Evolutionary conservation across 2,329 filamentous ascomycete genomes (phyloP), one percentile per base, ranked within the genome.

Genomic region (Byssochlamys sp.): DNA sequence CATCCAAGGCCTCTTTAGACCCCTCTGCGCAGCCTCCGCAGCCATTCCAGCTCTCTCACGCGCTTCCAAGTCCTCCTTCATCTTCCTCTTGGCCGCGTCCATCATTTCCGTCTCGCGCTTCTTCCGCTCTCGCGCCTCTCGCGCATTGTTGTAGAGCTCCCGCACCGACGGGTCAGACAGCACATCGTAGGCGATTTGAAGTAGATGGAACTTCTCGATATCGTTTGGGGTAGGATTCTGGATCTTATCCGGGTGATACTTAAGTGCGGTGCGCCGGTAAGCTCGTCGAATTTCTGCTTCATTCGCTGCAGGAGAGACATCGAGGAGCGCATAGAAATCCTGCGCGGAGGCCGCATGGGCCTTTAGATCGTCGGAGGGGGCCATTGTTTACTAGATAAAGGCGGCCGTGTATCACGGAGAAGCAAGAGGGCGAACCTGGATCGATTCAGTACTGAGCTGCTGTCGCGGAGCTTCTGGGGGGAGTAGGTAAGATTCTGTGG

Each of bases 241-340:
- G 57, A 91, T 86, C 76, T 96, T 96, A 80, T 97, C 92, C 0
- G 92, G 92, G 72, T 97, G 92, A 77, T 91, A 90, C 68, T 90
- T 90, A n/a, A 96, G 79, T 2, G 90, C 90, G 29, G 87, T 86
- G 66, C 89, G 89, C 59, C 90, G 84, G 79, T 92, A 96, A 51
- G 90, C 90, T 63, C 88, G 85, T 62, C 89, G 86, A 66, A 95
- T 87, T 61, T 91, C 87, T n/a, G 84, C 76, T 57, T 87, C 86
- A 24, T 80, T 75, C 0, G 86, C 83, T 19, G 85, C 80, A 24
- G 84, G 78, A 57, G 84, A 78, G 54, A 94, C 79, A 57, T 81
- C 82, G 14, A 95, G 82, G 27, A 95, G 80, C 27, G 82, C 84
- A 77, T 94, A 96, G 62, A 92, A 88, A 72, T 95, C 89, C 63